Evolutionary conservation across 768 basidiomycete genomes (phyloP), one percentile per base, ranked within the genome.

Genomic region (Lepiota venenata): DNA sequence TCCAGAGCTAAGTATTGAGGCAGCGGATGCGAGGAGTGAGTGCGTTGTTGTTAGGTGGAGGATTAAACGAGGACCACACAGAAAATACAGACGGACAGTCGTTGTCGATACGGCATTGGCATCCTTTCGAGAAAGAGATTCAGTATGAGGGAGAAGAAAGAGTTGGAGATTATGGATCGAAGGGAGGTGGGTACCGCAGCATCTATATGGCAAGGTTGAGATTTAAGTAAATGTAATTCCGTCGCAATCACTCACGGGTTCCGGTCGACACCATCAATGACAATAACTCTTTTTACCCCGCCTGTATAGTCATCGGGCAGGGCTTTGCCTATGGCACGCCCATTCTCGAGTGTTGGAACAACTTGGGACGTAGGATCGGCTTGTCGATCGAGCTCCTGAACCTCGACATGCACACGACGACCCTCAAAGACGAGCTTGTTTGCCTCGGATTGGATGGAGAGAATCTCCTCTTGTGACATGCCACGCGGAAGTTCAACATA

Each of bases 121-220:
- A 25, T 55, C 53, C 39, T 42, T 48, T 9, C 86, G 79, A 37
- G 86, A 74, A 22, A 88, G 72, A 1, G 82, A 69, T 53, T 88
- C 87, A 8, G 83, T 87, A 64, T 88, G 77, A 20, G 88, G 83
- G 40, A 87, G 66, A 41, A 91, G 68, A 72, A 90, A 85, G 48
- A 91, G 70, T 61, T 89, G 83, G 27, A 89, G 77, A 61, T 85
- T 84, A 58, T 85, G 77, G 46, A 94, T 77, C 49, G 83, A 83
- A 5, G 92, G 88, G 50, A 87, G 77, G 66, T 97, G 94, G 14
- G 93, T 91, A 10, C 90, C 88, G 52, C 88, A 89, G 68, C 91
- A 91, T 50, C 87, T 88, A 35, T 5, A 25, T 25, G 25, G 18
- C 11, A 15, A 45, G 47, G 18, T 6, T 60, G 14, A 37, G 37